Conservation (phyloP, 495 filamentous ascomycete genomes). For the Oidiodendron maius region DNA sequence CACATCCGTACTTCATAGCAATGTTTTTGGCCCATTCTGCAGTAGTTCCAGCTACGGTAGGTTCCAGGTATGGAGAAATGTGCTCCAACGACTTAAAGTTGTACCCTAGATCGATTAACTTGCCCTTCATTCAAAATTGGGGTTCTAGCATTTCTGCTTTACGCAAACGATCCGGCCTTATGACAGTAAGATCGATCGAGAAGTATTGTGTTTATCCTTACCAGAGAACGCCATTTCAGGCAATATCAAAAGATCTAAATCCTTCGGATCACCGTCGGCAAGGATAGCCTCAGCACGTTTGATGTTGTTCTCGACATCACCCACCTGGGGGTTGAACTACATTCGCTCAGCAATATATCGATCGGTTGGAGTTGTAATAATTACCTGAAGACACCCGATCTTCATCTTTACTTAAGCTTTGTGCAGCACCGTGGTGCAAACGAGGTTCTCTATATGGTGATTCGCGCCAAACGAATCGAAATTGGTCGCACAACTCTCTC, state of each 20-base stretch:
- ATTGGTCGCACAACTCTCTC: too few relatives aligned
- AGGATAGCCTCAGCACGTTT: slow-evolving; percentile 67
- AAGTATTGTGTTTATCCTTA: slow-evolving; percentile 31
- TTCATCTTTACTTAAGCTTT: slow-evolving; percentile 64
- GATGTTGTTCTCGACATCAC: slow-evolving; percentile 72
- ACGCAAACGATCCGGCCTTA: not conserved
- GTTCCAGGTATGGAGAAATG: slow-evolving; percentile 79
- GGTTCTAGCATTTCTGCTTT: too few relatives aligned
- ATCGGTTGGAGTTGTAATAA: too few relatives aligned
- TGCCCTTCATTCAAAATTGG: not conserved
- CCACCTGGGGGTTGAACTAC: slow-evolving; percentile 64
- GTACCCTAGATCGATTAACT: slow-evolving; percentile 57
- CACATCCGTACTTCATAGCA: slow-evolving; percentile 66
- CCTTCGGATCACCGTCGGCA: slow-evolving; percentile 40
- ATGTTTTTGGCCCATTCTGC: slow-evolving; percentile 73
- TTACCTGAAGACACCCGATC: slow-evolving; percentile 62
- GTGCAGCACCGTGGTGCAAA: too few relatives aligned
- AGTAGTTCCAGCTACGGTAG: slow-evolving; percentile 63
- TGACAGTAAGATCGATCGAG: not conserved
- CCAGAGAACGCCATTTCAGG: slow-evolving; percentile 88
- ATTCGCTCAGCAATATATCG: too few relatives aligned
- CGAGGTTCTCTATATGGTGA: too few relatives aligned
- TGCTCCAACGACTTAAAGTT: slow-evolving; percentile 77
- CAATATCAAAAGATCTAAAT: slow-evolving; percentile 69
- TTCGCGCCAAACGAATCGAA: too few relatives aligned